Conservation (phyloP, 2,329 filamentous ascomycete genomes). For the Cladosporium sp. region DNA sequence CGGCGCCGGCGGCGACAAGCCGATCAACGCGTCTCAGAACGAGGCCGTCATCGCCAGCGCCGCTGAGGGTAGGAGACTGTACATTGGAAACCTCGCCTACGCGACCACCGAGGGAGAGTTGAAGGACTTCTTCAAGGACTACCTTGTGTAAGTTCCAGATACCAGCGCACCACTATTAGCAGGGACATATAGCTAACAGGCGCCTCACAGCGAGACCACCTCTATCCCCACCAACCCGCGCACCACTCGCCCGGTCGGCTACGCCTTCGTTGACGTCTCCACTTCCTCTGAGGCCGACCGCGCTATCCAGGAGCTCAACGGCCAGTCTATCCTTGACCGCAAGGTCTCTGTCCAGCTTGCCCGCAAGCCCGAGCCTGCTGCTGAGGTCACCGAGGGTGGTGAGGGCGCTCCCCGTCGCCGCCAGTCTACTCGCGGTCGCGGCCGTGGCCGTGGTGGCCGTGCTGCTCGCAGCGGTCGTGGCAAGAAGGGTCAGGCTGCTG, state of each 20-base stretch:
- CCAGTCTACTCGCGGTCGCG: slow-evolving; percentile 55
- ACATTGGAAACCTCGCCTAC: slow-evolving; percentile 99
- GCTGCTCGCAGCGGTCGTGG: slow-evolving; percentile 61
- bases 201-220: slow-evolving; percentile 74
- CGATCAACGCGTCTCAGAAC: slow-evolving; percentile 69
- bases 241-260: slow-evolving; percentile 96
- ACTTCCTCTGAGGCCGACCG: slow-evolving; percentile 92
- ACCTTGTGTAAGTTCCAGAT: slow-evolving; percentile 80
- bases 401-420: slow-evolving; percentile 63
- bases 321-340: slow-evolving; percentile 95
- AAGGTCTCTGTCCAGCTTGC: slow-evolving; percentile 99
- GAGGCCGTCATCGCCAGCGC: slow-evolving; percentile 95
- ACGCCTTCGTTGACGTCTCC: slow-evolving; percentile 97
- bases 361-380: slow-evolving; percentile 88
- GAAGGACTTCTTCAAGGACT: slow-evolving; percentile 99
- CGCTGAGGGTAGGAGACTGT: slow-evolving; percentile 97
- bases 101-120: slow-evolving; percentile 99
- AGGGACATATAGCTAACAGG: slow-evolving; percentile 14
- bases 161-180: not conserved
- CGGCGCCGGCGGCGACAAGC: slow-evolving; percentile 53
- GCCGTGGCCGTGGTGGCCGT: slow-evolving; percentile 58
- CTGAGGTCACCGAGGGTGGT: slow-evolving; percentile 65
- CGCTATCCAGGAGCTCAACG: slow-evolving; percentile 91
- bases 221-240: slow-evolving; percentile 99
- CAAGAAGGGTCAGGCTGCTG: slow-evolving; percentile 48